A percentile compares a stretch with the other conserved stretches of the same genome.
These are phyloP conservation scores for Lactifluus volemus DNA, from an alignment of 768 basidiomycete genomes.

Conservation along the genomic window DNA sequence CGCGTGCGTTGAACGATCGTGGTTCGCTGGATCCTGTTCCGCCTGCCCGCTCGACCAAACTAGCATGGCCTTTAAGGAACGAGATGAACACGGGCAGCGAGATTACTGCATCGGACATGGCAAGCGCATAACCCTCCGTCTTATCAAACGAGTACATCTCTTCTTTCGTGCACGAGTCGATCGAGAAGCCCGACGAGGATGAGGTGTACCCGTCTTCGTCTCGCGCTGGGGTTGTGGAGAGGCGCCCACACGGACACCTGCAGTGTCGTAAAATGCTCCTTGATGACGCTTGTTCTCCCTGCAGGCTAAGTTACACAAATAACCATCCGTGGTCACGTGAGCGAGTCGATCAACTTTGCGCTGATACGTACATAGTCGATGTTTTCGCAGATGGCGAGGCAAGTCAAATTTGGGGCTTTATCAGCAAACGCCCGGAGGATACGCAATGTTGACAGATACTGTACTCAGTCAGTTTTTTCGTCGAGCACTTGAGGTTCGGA, in stretches of 20 bases:
- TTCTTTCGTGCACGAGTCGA: conserved; percentile 10
- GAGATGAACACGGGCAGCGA: conserved; percentile 17
- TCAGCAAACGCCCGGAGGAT: conserved; percentile 10
- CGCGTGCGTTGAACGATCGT: conserved; percentile 1
- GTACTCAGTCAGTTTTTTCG: not conserved
- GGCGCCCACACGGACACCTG: conserved; percentile 18
- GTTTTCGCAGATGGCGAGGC: conserved; percentile 13
- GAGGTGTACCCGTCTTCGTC: conserved; percentile 7
- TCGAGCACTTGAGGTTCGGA: conserved; percentile 9
- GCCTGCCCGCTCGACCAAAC: conserved; percentile 8
- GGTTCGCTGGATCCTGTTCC: not conserved
- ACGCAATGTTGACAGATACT: conserved; percentile 13
- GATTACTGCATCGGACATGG: conserved; percentile 10
- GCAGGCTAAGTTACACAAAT: not conserved
- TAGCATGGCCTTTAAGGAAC: conserved; percentile 7
- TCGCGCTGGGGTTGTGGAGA: not conserved
- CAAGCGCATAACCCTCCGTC: conserved; percentile 12
- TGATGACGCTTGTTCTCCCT: conserved; percentile 14
- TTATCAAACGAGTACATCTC: conserved; percentile 8
- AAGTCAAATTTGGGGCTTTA: conserved; percentile 5
- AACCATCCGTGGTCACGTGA: not conserved
- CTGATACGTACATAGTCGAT: conserved; percentile 12
- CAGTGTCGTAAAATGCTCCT: conserved; percentile 6
- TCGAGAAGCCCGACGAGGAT: conserved; percentile 11
- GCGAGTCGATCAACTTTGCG: not conserved